Conservation (phyloP, 2,329 filamentous ascomycete genomes). For the Ophiostoma triangulosporum region DNA sequence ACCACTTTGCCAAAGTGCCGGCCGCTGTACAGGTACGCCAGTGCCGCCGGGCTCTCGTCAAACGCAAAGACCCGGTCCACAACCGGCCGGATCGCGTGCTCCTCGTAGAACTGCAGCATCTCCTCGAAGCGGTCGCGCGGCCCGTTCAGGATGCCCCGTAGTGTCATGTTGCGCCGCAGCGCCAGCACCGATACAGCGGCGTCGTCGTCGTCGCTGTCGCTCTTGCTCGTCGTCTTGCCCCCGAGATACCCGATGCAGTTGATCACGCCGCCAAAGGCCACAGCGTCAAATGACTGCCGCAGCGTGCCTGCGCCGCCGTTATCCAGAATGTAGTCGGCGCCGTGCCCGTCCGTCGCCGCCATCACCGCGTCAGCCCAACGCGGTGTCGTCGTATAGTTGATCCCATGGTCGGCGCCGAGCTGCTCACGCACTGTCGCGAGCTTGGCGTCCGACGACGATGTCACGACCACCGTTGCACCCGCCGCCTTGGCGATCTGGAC, state of each 20-base stretch:
- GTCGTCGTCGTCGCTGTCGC: constrained; percentile 9
- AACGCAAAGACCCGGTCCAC: constrained; percentile 31
- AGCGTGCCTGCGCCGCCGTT: constrained; percentile 39
- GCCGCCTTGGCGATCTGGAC: constrained; percentile 40
- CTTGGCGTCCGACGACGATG: constrained; percentile 40
- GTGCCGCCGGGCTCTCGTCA: constrained; percentile 28
- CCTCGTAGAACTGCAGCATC: constrained; percentile 32
- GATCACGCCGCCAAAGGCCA: constrained; percentile 42
- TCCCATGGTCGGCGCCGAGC: constrained; percentile 36
- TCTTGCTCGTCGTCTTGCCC: constrained; percentile 39
- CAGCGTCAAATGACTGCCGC: constrained; percentile 35
- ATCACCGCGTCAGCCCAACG: constrained; percentile 38
- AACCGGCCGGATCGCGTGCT: constrained; percentile 26
- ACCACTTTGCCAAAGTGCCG: constrained; percentile 42
- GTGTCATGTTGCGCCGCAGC: constrained; percentile 31
- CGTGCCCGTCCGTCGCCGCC: constrained; percentile 28
- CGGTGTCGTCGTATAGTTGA: constrained; percentile 41
- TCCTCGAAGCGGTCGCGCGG: constrained; percentile 40
- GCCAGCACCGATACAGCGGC: constrained; percentile 45
- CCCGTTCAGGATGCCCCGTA: constrained; percentile 47
- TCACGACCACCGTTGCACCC: constrained; percentile 38
- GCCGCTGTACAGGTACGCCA: constrained; percentile 35
- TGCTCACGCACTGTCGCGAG: constrained; percentile 29
- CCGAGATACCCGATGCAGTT: constrained; percentile 36
- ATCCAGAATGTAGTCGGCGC: constrained; percentile 43